Conservation (phyloP, 495 filamentous ascomycete species). For the Halenospora varia region DNA sequence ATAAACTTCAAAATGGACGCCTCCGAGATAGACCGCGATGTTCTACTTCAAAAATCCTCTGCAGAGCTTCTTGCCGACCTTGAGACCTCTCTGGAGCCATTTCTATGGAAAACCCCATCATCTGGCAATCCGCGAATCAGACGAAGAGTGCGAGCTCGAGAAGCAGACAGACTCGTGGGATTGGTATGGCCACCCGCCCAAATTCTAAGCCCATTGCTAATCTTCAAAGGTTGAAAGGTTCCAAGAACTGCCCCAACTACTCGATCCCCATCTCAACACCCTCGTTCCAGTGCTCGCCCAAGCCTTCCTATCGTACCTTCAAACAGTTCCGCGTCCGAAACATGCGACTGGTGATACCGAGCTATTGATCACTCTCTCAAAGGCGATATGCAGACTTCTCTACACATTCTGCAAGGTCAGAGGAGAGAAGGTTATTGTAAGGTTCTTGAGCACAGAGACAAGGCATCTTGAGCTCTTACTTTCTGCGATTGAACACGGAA, state of each 20-base stretch:
- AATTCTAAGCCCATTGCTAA: not conserved
- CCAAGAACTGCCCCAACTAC: slow-evolving; percentile 91
- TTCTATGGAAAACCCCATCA: slow-evolving; percentile 40
- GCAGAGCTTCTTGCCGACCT: slow-evolving; percentile 65
- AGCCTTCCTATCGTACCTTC: slow-evolving; percentile 67
- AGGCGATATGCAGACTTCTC: slow-evolving; percentile 70
- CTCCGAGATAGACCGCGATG: slow-evolving; percentile 47
- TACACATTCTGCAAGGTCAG: slow-evolving; percentile 94
- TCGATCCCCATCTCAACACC: slow-evolving; percentile 79
- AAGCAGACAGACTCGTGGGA: slow-evolving; percentile 40
- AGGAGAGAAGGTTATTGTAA: slow-evolving; percentile 84
- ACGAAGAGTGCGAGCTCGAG: slow-evolving; percentile 38
- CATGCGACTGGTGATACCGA: slow-evolving; percentile 33
- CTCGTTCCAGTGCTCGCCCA: slow-evolving; percentile 69
- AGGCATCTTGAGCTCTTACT: slow-evolving; percentile 76
- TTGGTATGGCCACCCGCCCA: slow-evolving; percentile 31
- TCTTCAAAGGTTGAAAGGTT: slow-evolving; percentile 74
- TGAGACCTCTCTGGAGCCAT: slow-evolving; percentile 47
- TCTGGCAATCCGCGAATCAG: slow-evolving; percentile 26
- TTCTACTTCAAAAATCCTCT: slow-evolving; percentile 70
- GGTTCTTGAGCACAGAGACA: slow-evolving; percentile 87
- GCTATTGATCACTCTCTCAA: slow-evolving; percentile 54
- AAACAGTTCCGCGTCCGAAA: slow-evolving; percentile 9
- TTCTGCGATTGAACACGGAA: slow-evolving; percentile 51
- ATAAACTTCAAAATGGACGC: slow-evolving; percentile 43